A percentile compares a stretch with the other conserved stretches of the same genome.
Evolutionary conservation across 805 yeast species (phyloP).

Genomic region (Naumovozyma dairenensis): DNA sequence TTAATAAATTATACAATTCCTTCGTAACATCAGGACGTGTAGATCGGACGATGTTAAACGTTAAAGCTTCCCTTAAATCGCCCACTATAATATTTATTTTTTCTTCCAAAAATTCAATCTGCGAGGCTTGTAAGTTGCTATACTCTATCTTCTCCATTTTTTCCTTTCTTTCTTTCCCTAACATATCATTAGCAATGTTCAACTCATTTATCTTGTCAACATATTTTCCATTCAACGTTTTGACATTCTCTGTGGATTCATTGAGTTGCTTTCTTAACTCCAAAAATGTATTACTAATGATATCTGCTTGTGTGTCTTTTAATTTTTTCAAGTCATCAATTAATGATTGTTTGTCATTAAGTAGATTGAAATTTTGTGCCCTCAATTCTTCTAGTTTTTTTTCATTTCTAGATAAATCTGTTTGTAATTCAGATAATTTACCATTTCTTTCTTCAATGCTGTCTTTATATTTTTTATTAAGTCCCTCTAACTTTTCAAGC

Average conservation of each 20-base stretch:
- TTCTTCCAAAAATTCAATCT: not conserved
- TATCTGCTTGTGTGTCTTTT: not conserved
- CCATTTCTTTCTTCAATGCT: not conserved
- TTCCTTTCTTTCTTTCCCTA: no score
- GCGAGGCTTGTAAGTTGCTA: no score
- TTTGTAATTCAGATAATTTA: not conserved
- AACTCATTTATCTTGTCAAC: no score
- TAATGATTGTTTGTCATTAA: not conserved
- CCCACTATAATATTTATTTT: slow-evolving; percentile 13
- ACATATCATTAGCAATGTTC: no score
- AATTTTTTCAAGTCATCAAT: not conserved
- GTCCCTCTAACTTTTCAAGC: no score
- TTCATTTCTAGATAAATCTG: not conserved
- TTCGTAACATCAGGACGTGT: not conserved
- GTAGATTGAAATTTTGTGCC: not conserved
- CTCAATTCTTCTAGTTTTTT: not conserved
- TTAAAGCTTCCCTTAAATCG: slow-evolving; percentile 13
- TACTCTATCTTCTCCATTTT: no score
- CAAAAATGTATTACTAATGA: not conserved
- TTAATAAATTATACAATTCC: slow-evolving; percentile 4
- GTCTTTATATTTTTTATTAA: no score
- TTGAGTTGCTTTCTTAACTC: not conserved
- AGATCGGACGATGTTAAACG: slow-evolving; percentile 4
- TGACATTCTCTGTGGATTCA: not conserved
- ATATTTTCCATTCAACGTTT: not conserved